A percentile compares a stretch with the other conserved stretches of the same genome.
Evolutionary conservation across 129 eudicot species (phyloP).

Genomic region (Artemisia annua): DNA sequence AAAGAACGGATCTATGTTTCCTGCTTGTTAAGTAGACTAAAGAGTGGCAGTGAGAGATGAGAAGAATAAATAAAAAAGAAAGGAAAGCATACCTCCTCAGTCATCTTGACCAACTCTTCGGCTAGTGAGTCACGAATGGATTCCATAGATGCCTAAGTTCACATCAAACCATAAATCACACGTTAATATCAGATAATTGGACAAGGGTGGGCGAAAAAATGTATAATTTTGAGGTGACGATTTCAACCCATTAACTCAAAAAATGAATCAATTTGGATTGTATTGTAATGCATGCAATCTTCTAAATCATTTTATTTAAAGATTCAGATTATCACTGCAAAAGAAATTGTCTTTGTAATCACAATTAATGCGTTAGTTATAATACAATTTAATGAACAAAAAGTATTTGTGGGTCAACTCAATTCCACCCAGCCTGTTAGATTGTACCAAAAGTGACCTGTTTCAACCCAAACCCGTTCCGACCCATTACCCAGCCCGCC

Average conservation of each 20-base stretch:
- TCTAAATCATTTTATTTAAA: neutral
- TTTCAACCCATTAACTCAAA: too few relatives aligned
- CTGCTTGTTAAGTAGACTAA: neutral
- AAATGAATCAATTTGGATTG: too few relatives aligned
- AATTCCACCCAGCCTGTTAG: neutral
- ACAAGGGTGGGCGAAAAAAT: neutral
- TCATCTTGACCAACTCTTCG: conserved; percentile 94
- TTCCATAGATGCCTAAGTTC: conserved; percentile 82
- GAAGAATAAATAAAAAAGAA: neutral
- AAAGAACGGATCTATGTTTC: neutral
- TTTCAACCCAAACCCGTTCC: conserved; percentile 6
- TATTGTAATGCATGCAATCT: neutral
- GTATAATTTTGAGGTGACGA: neutral
- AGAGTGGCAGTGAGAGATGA: neutral
- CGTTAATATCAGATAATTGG: conserved; percentile 15
- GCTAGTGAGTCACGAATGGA: conserved; percentile 96
- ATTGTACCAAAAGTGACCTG: neutral
- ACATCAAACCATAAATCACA: conserved; percentile 8
- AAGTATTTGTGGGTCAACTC: neutral
- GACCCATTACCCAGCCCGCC: neutral
- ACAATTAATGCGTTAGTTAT: neutral
- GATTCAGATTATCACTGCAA: neutral
- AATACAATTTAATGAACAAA: neutral
- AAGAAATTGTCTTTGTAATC: neutral
- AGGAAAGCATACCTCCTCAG: conserved; percentile 60